Percentiles rank a stretch among this genome's conserved stretches.
phyloP scores from a whole-genome alignment of 352 stramenopile genomes.

The Blastocystis sp. region DNA sequence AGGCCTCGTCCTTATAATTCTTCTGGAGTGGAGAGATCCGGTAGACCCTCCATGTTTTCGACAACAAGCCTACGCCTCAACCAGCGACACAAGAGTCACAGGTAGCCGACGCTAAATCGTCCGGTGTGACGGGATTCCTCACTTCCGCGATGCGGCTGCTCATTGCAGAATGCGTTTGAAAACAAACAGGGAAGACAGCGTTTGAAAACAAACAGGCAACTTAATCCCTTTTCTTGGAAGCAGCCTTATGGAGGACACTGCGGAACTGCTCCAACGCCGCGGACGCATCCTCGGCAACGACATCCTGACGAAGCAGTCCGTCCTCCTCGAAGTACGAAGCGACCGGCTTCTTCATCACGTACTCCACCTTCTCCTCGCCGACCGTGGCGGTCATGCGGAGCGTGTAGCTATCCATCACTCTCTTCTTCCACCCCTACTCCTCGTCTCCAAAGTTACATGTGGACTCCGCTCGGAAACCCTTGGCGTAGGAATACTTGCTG shows the following conservation, averaged over 20 bases:
- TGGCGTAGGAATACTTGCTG: conserved; percentile 53
- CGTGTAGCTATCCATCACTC: conserved; percentile 9
- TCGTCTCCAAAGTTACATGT: conserved; percentile 34
- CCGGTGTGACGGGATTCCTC: background rate
- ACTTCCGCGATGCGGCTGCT: background rate
- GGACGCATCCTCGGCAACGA: background rate
- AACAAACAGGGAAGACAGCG: background rate
- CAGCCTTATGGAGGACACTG: background rate
- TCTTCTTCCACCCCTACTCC: background rate
- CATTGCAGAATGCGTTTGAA: background rate
- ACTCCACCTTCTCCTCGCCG: conserved; percentile 2
- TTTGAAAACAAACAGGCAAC: conserved; percentile 36
- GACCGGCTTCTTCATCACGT: conserved; percentile 31
- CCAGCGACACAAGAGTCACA: background rate
- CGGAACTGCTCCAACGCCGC: conserved; percentile 43
- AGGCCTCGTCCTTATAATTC: background rate
- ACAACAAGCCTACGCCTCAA: background rate
- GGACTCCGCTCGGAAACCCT: conserved; percentile 19
- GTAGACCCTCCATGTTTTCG: conserved; percentile 20
- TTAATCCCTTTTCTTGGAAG: conserved; percentile 33
- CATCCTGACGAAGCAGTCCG: conserved; percentile 7
- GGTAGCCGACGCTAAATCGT: background rate
- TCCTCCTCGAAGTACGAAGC: conserved; percentile 15
- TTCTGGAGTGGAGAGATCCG: background rate
- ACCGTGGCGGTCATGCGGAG: conserved; percentile 1